Evolutionary conservation across 2,329 filamentous ascomycete genomes (phyloP).

Genomic region (Aspergillus pseudotamarii): DNA sequence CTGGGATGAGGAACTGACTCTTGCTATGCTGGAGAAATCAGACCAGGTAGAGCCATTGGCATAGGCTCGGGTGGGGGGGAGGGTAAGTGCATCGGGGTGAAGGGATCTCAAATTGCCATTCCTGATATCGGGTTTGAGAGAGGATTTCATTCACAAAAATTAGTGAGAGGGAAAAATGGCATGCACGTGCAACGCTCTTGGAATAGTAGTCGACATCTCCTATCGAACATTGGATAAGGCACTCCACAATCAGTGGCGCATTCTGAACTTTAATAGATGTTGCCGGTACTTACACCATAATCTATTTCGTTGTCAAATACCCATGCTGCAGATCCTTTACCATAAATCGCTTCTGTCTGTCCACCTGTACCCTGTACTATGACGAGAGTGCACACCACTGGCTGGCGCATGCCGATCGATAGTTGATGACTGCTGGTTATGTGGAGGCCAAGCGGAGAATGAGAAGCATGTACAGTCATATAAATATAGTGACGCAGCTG

Average conservation of each 20-base stretch:
- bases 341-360: not conserved
- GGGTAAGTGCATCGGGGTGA: not conserved
- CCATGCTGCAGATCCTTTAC: not conserved
- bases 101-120: not conserved
- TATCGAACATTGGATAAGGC: too few species aligned
- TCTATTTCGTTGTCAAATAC: too few species aligned
- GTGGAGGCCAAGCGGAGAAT: too few species aligned
- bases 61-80: not conserved
- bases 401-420: too few species aligned
- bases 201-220: too few species aligned
- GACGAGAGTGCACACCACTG: too few species aligned
- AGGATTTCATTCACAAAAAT: not conserved
- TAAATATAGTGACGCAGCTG: not conserved
- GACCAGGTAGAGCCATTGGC: not conserved
- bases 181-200: not conserved
- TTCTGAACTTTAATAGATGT: not conserved
- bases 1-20: not conserved
- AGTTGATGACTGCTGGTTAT: too few species aligned
- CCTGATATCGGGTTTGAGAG: rapidly evolving
- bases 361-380: not conserved
- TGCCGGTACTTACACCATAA: too few species aligned
- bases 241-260: not conserved
- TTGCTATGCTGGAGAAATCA: not conserved
- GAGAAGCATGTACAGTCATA: too few species aligned
- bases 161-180: not conserved